Base-by-base conservation (phyloP, 208 protist species). In the Leishmania tropica region DNA sequence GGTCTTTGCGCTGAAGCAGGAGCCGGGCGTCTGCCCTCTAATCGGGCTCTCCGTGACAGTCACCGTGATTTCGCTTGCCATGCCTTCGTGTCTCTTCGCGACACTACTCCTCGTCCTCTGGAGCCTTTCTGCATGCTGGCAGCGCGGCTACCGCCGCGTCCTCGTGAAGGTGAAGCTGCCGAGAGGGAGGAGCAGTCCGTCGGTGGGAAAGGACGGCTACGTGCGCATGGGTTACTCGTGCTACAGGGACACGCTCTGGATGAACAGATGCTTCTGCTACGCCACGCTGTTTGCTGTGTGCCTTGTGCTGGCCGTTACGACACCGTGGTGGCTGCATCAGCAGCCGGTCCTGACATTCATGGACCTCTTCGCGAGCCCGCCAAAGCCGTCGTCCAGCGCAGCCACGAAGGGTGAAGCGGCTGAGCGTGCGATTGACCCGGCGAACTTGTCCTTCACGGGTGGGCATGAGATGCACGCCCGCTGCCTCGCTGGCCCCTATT, bases 201-300 rank as follows among this genome's bases (percentile, higher is more conserved):
- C 42, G 4, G 65, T 53, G 31, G 51, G 64, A 65, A 7, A 5
- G 7, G 45, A 86, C 71, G 62, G 37, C n/a, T 86, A 60, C 51
- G 48, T 83, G 4, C 81, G 75, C 35, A 72, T 91, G 1, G 91
- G 89, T 37, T 90, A 90, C 80, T 94, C 91, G 17, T 86, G 71
- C 79, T 94, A 90, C 81, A 48, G n/a, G 6, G 91, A 94, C 75
- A 86, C 81, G 45, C 35, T 86, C 35, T 58, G 76, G 58, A 79
- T 86, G 71, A 77, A 86, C 48, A 28, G 65, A 54, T 83, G 76
- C 35, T 62, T 89, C 58, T 73, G 83, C 81, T 80, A 58, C 67
- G 68, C 84, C 11, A 81, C 83, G 2, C 1, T 73, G 24, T 28
- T 13, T n/a, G 60, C 73, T 28, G 75, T 89, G 11, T 19, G 45